A percentile compares a stretch with the other conserved stretches of the same genome.
Conservation (phyloP, 2,329 filamentous ascomycete species). For the Cytospora schulzeri region DNA sequence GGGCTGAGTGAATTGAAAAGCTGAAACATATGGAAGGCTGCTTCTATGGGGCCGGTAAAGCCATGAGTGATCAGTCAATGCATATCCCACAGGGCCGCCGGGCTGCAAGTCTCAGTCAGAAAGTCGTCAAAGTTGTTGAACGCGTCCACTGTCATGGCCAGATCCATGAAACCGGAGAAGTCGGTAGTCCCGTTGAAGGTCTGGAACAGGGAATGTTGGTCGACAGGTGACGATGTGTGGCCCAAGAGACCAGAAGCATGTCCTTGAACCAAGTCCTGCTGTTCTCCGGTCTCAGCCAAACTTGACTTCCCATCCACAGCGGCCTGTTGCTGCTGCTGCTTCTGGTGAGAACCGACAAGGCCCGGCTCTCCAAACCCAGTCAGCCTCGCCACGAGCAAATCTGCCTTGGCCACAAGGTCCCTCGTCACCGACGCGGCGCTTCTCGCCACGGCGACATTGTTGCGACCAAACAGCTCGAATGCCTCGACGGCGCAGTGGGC, state of each 20-base stretch:
- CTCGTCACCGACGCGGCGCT: conserved; percentile 42
- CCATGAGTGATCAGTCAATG: too few species aligned
- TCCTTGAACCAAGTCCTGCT: background rate
- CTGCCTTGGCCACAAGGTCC: conserved; percentile 31
- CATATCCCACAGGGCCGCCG: background rate
- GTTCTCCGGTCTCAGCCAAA: too few species aligned
- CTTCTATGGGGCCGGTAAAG: too few species aligned
- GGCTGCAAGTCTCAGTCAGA: background rate
- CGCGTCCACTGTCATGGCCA: conserved; percentile 34
- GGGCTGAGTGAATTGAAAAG: too few species aligned
- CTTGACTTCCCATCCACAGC: background rate
- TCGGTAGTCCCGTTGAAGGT: background rate
- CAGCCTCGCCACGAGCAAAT: conserved; percentile 25
- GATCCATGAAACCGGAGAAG: conserved; percentile 34
- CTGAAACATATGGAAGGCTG: too few species aligned
- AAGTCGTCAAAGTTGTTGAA: conserved; percentile 33
- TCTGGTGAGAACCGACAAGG: background rate
- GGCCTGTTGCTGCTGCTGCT: background rate
- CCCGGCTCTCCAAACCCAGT: background rate
- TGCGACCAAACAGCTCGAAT: conserved; percentile 37
- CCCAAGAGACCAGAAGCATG: background rate
- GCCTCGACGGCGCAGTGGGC: conserved; percentile 43
- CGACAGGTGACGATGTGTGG: background rate
- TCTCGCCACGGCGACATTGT: conserved; percentile 45
- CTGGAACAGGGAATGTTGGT: background rate